Base-by-base conservation (phyloP, 805 yeast species). In the Kodamaea nitidulidarum region DNA sequence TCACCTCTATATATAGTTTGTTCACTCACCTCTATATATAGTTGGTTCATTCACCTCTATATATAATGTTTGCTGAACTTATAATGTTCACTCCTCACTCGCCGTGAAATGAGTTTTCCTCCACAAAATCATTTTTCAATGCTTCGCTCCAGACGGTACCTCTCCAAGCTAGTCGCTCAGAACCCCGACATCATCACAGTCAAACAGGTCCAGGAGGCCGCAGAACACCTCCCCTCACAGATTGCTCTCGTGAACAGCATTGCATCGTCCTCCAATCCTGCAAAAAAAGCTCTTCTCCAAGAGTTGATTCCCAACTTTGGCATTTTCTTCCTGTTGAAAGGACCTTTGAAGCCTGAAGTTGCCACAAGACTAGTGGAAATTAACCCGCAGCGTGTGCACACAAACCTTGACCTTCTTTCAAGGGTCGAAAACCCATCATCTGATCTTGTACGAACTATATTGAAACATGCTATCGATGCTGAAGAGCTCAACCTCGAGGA, bases 351-450 rank as follows among this genome's bases (percentile, higher is more conserved):
- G 26, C 25, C 17, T 15, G 48, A 42, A 17, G 15, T 47, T 14
- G 25, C 41, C n/a, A 30, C 32, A 14, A 35, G 48, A 7, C 55
- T 75, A 17, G 58, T 75, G 4, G 51, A 52, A 22, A 44, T 60
- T 29, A 78, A 78, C 45, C 80, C 81, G 2, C 81, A 81, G 9
- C 58, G 83, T 40, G 80, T 71, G 1, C 58, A 59, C 36, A 55
- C 65, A n/a, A 67, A 78, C 12, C 66, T 73, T 69, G 79, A 76
- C 10, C 32, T 30, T 8, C 32, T 30, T 17, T 7, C 32, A 15
- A 7, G 12, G 10, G 32, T 30, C 3, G 21, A 7, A 4, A 6
- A 7, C 4, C 32, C 32, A 7, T 6, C 32, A 4, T 7, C 20
- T 11, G 32, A 30, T 12, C 21, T 30, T 9, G 12, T 30, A 4